These are phyloP conservation scores for Dioscorea zingiberensis DNA, from an alignment of 106 monocot genomes.

Conservation along the genomic window DNA sequence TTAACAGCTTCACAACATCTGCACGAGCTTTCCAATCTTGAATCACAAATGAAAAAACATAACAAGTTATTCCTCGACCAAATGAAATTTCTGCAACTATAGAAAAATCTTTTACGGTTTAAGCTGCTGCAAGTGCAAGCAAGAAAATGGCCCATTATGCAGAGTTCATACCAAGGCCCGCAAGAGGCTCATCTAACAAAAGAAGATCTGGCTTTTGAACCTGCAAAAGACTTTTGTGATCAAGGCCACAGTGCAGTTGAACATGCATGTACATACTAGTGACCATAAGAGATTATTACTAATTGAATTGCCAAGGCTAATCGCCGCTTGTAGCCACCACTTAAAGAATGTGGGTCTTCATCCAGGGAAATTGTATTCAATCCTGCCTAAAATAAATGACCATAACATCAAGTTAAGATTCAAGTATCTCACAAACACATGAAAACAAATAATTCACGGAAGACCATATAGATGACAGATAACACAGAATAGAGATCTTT, in stretches of 20 bases:
- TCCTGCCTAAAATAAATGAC: slow-evolving; percentile 38
- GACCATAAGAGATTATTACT: slow-evolving; percentile 18
- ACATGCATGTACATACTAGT: not conserved
- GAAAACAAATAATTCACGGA: too few relatives aligned
- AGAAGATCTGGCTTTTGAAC: slow-evolving; percentile 84
- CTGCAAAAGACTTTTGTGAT: slow-evolving; percentile 30
- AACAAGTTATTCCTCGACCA: not conserved
- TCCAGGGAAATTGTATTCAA: slow-evolving; percentile 60
- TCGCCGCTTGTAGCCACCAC: slow-evolving; percentile 74
- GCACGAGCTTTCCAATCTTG: slow-evolving; percentile 94
- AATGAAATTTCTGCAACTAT: not conserved
- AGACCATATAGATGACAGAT: too few relatives aligned
- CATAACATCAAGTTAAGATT: too few relatives aligned
- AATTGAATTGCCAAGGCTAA: slow-evolving; percentile 82
- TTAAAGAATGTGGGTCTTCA: slow-evolving; percentile 66
- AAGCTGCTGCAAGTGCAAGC: not conserved
- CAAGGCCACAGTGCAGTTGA: not conserved
- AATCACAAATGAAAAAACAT: slow-evolving; percentile 3
- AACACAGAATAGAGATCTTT: too few relatives aligned
- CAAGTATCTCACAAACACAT: too few relatives aligned
- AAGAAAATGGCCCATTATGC: slow-evolving; percentile 9
- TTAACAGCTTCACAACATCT: slow-evolving; percentile 86
- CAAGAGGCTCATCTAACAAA: slow-evolving; percentile 91
- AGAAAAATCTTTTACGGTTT: too few relatives aligned
- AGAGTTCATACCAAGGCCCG: slow-evolving; percentile 75